These are phyloP conservation scores for Discostella pseudostelligera DNA, from an alignment of 108 stramenopile genomes.

Conservation along the genomic window DNA sequence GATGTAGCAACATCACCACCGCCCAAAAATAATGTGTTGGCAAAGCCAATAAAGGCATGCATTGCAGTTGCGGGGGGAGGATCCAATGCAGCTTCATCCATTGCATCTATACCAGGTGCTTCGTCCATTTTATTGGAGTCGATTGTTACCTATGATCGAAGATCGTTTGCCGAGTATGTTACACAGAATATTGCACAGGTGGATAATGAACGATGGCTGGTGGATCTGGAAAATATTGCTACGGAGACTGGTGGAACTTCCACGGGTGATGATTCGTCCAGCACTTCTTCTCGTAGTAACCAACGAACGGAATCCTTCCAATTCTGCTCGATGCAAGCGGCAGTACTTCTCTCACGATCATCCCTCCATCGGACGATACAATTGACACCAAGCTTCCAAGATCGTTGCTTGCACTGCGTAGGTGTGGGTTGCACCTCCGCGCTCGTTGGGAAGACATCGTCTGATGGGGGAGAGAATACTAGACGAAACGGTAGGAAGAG, in stretches of 20 bases:
- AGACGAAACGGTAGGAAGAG: slow-evolving; percentile 25
- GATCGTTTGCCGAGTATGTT: slow-evolving; percentile 63
- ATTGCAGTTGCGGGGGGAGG: slow-evolving; percentile 56
- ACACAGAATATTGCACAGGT: slow-evolving; percentile 17
- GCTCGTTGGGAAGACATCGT: slow-evolving; percentile 34
- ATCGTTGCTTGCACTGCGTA: slow-evolving; percentile 30
- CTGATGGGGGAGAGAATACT: slow-evolving; percentile 8
- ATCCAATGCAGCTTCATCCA: slow-evolving; percentile 54
- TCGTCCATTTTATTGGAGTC: slow-evolving; percentile 67
- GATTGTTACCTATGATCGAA: slow-evolving; percentile 63
- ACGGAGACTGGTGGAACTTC: neutral
- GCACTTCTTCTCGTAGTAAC: slow-evolving; percentile 1
- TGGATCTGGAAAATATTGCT: slow-evolving; percentile 1
- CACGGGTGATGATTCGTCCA: neutral
- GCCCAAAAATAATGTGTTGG: no score
- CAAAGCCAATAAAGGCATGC: slow-evolving; percentile 20
- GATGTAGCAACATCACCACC: neutral
- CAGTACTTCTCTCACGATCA: slow-evolving; percentile 53
- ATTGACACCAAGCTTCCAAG: slow-evolving; percentile 34
- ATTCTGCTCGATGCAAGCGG: slow-evolving; percentile 56
- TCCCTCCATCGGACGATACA: slow-evolving; percentile 57
- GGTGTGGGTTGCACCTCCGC: slow-evolving; percentile 74
- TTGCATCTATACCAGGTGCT: slow-evolving; percentile 73
- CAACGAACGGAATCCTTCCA: slow-evolving; percentile 20
- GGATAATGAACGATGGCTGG: slow-evolving; percentile 1